Conservation (phyloP, 2,329 filamentous ascomycete species). For the Ceratocystis destructans region DNA sequence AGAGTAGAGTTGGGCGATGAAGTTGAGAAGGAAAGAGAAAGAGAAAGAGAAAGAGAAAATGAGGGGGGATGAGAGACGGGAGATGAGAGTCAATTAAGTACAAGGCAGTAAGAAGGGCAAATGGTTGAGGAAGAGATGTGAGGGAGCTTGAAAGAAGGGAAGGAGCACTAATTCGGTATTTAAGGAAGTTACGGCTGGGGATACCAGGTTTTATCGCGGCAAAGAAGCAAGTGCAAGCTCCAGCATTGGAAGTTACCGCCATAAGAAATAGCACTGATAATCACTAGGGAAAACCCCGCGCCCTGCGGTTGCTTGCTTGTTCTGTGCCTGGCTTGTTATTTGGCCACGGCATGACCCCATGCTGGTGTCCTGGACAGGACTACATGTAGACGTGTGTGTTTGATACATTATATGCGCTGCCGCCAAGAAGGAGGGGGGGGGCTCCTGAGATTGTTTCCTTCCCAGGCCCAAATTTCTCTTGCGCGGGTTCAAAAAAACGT, state of each 20-base stretch:
- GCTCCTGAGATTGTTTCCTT: background rate
- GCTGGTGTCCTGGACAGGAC: background rate
- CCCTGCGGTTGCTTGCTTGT: background rate
- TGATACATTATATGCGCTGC: background rate
- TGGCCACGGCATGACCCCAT: background rate
- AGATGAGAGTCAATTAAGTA: conserved; percentile 6
- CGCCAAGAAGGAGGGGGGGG: background rate
- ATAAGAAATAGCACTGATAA: background rate
- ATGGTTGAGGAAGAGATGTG: conserved; percentile 9
- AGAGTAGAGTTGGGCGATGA: conserved; percentile 15
- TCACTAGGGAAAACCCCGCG: background rate
- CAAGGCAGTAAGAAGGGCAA: background rate
- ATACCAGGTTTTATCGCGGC: conserved; percentile 6
- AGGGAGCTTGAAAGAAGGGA: conserved; percentile 2
- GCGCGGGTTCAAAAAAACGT: background rate
- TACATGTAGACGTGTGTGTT: background rate
- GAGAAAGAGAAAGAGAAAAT: conserved; percentile 2
- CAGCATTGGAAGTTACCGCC: conserved; percentile 12
- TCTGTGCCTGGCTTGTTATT: background rate
- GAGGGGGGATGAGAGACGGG: too few species aligned
- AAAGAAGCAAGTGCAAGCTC: conserved; percentile 13
- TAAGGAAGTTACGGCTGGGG: conserved; percentile 9
- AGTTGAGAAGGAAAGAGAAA: background rate
- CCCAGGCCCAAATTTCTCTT: background rate
- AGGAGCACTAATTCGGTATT: conserved; percentile 15